phyloP scores from a whole-genome alignment of 192 early-diverging fungal genomes.

The Kickxella alabastrina region DNA sequence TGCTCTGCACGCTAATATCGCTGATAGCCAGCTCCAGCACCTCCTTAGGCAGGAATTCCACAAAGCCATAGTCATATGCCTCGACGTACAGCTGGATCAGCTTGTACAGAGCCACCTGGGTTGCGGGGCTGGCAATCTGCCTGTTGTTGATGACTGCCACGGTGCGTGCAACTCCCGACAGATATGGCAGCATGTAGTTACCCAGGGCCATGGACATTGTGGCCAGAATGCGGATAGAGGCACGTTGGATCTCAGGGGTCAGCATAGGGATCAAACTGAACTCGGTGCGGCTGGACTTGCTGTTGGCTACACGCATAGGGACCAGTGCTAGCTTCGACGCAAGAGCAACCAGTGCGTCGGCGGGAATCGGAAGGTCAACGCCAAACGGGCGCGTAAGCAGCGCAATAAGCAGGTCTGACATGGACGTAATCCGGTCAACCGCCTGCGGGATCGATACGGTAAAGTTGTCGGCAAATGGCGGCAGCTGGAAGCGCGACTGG shows the following conservation, averaged over 20 bases:
- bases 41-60: constrained; percentile 31
- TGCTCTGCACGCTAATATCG: constrained; percentile 20
- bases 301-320: constrained; percentile 27
- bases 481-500: constrained; percentile 12
- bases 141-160: constrained; percentile 22
- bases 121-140: constrained; percentile 19
- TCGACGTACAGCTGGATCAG: constrained; percentile 39
- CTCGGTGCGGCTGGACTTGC: constrained; percentile 36
- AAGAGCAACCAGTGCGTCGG: constrained; percentile 13
- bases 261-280: constrained; percentile 28
- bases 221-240: constrained; percentile 39
- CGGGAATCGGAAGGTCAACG: constrained; percentile 28
- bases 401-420: constrained; percentile 32
- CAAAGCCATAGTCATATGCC: constrained; percentile 38
- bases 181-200: constrained; percentile 31
- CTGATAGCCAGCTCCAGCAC: constrained; percentile 19
- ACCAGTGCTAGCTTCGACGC: constrained; percentile 37
- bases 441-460: constrained; percentile 40
- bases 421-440: constrained; percentile 36
- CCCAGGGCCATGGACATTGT: constrained; percentile 29
- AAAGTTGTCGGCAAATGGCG: constrained; percentile 24
- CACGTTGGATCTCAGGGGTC: constrained; percentile 38
- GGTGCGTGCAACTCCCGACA: constrained; percentile 30
- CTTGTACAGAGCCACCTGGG: constrained; percentile 26
- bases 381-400: constrained; percentile 31